Percentiles rank a stretch among this genome's conserved stretches.
These are phyloP conservation scores for cucumber (Cucumis sativus) DNA, from an alignment of 306 rosid species.

Conservation along the genomic window Cucumber_9930_V3 NC_026655.2:1098001-1098500, in stretches of 20 bases:
- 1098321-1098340: conserved; percentile 69
- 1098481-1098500: conserved; percentile 58
- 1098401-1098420: conserved; percentile 68
- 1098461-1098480: conserved; percentile 74
- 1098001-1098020: conserved; percentile 50
- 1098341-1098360: conserved; percentile 63
- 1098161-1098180: conserved; percentile 80
- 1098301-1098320: conserved; percentile 50
- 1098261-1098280: conserved; percentile 90
- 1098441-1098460: conserved; percentile 65
- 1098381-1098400: conserved; percentile 60
- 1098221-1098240: conserved; percentile 38
- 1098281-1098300: conserved; percentile 74
- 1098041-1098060: conserved; percentile 90
- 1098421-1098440: conserved; percentile 66
- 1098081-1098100: conserved; percentile 77
- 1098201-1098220: conserved; percentile 75
- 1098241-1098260: conserved; percentile 67
- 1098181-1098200: conserved; percentile 75
- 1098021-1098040: conserved; percentile 71
- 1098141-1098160: conserved; percentile 66
- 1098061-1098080: conserved; percentile 79
- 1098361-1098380: conserved; percentile 59
- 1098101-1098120: conserved; percentile 62
- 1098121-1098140: conserved; percentile 91